Conservation (phyloP, 305 asterid species). For the Fraxinus angustifolia region DNA sequence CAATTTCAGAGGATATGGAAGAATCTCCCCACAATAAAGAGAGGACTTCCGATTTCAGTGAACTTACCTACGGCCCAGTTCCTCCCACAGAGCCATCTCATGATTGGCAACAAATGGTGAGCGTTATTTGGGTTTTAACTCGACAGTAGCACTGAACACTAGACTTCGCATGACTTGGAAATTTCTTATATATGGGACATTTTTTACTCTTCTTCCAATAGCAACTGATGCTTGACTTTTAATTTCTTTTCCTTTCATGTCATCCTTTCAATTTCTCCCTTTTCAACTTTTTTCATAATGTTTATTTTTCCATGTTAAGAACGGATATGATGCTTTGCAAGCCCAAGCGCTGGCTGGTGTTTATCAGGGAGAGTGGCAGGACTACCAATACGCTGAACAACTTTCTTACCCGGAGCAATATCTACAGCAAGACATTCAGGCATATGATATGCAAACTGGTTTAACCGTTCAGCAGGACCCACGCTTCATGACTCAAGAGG, state of each 20-base stretch:
- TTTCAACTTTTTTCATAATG: constrained; percentile 10
- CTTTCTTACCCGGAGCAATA: constrained; percentile 83
- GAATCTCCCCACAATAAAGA: constrained; percentile 94
- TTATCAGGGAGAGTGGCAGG: constrained; percentile 90
- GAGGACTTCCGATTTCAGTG: constrained; percentile 56
- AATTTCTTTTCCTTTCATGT: not conserved
- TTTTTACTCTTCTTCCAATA: not conserved
- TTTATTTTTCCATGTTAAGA: constrained; percentile 38
- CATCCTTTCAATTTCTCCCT: not conserved
- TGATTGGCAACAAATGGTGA: constrained; percentile 75
- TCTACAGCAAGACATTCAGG: constrained; percentile 72
- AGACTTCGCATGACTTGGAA: not conserved
- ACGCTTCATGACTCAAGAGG: constrained; percentile 88
- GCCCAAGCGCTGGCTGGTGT: constrained; percentile 68
- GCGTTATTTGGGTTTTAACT: constrained; percentile 26
- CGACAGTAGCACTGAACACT: not conserved
- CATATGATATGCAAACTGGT: constrained; percentile 67
- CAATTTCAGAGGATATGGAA: constrained; percentile 93
- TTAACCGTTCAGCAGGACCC: constrained; percentile 56
- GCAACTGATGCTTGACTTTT: not conserved
- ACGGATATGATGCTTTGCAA: constrained; percentile 74
- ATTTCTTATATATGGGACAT: not conserved
- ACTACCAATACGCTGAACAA: constrained; percentile 82
- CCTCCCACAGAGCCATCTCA: constrained; percentile 78
- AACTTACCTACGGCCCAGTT: constrained; percentile 91